Conservation (phyloP, 2,329 filamentous ascomycete genomes). For the Gyromitra esculenta region DNA sequence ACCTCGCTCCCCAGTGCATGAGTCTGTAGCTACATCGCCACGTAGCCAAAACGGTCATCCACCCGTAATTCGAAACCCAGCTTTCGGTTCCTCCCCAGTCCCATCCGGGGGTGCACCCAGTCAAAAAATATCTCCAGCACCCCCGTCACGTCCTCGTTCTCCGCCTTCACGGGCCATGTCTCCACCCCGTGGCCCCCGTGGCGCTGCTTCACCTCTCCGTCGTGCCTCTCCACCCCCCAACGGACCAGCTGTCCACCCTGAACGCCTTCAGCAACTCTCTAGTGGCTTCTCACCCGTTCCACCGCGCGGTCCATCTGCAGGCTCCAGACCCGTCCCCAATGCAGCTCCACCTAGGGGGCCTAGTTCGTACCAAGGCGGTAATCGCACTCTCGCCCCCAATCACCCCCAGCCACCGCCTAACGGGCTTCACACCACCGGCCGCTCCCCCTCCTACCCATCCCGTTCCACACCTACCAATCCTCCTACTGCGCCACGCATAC, state of each 20-base stretch:
- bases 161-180: constrained; percentile 53
- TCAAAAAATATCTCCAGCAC: constrained; percentile 50
- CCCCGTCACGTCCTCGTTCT: constrained; percentile 54
- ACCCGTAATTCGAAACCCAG: constrained; percentile 23
- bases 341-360: constrained; percentile 36
- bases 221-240: constrained; percentile 44
- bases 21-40: constrained; percentile 48
- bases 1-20: constrained; percentile 47
- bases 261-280: constrained; percentile 51
- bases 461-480: constrained; percentile 42
- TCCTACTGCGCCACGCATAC: constrained; percentile 47
- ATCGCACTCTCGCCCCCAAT: constrained; percentile 23
- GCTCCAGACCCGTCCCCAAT: constrained; percentile 39
- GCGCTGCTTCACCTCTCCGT: constrained; percentile 46
- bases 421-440: constrained; percentile 39
- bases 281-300: constrained; percentile 49
- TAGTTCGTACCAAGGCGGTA: constrained; percentile 42
- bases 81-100: constrained; percentile 46
- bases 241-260: constrained; percentile 52
- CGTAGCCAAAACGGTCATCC: constrained; percentile 42
- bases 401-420: constrained; percentile 18
- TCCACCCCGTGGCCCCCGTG: constrained; percentile 54
- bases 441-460: constrained; percentile 38
- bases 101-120: constrained; percentile 51
- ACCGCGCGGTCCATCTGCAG: constrained; percentile 52